Base-by-base conservation (phyloP, 208 protist species). In the Porcisia hertigi region DNA sequence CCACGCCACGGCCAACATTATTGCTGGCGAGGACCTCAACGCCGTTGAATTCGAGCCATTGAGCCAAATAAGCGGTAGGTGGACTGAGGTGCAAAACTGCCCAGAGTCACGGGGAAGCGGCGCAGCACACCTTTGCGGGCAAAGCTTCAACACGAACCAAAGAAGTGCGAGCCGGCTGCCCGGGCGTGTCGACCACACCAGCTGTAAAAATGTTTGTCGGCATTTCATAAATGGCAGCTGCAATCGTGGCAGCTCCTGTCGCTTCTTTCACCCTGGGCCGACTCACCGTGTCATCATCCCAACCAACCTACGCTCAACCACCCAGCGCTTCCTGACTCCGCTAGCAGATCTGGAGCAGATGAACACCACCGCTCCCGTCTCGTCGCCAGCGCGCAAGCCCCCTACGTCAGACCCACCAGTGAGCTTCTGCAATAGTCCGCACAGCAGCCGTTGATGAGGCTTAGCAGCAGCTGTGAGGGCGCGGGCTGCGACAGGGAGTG, bases 191-290 rank as follows among this genome's bases (percentile, higher is more conserved):
- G 45, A 49, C 45, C 45, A 49, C 9, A 25, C n/a, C 58, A 49
- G 20, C 69, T 73, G 58, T 39, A 85, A 76, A 52, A 92, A 90
- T 53, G 70, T 84, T 23, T 93, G 88, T 59, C 79, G 88, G 1
- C 86, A 93, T 70, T 89, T 88, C 65, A 45, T 88, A 4, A 83
- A 86, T 23, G 86, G 88, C 66, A 86, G 73, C 47, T 93, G 86
- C 79, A 93, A 90, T 66, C 86, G 86, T 18, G 88, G 88, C 59
- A 87, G 78, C 71, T 80, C 81, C 9, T 91, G 88, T 66, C 86
- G 85, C 47, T 93, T 93, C 66, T 79, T 82, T 60, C 86, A 91
- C 73, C 84, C 86, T 1, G 81, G 81, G 2, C 71, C 72, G n/a
- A 86, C 73, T 16, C 88, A 88, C 20, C 80, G 79, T 66, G 85